phyloP scores from a whole-genome alignment of 768 basidiomycete genomes.

The Pisolithus albus region DNA sequence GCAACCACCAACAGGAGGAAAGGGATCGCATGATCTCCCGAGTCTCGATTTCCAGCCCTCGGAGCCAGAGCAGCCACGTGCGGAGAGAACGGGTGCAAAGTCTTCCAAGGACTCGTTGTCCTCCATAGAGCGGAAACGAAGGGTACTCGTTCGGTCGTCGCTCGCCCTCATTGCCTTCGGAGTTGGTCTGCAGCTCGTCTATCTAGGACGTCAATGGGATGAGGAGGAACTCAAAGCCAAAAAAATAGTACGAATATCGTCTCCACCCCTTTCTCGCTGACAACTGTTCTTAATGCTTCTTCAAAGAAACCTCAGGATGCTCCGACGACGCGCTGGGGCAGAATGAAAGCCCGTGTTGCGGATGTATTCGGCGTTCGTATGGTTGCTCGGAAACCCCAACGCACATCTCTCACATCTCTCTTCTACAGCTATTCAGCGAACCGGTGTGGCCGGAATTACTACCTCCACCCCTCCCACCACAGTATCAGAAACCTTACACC shows the following conservation, averaged over 20 bases:
- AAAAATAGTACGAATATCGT: slow-evolving; percentile 44
- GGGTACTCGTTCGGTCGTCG: slow-evolving; percentile 47
- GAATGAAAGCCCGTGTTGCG: slow-evolving; percentile 54
- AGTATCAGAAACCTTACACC: slow-evolving; percentile 87
- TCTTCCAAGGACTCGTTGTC: slow-evolving; percentile 76
- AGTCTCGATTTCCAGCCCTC: slow-evolving; percentile 63
- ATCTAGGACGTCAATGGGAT: slow-evolving; percentile 77
- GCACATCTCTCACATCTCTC: neutral
- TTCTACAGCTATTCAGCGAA: slow-evolving; percentile 76
- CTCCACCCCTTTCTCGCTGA: neutral
- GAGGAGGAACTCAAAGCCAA: slow-evolving; percentile 59
- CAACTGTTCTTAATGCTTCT: neutral
- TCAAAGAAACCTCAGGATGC: slow-evolving; percentile 51
- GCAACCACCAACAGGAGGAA: slow-evolving; percentile 15
- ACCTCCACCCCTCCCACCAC: slow-evolving; percentile 75
- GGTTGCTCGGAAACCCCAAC: neutral
- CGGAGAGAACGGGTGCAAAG: slow-evolving; percentile 62
- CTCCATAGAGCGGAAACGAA: slow-evolving; percentile 66
- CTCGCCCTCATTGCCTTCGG: slow-evolving; percentile 50
- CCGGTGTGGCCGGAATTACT: slow-evolving; percentile 90
- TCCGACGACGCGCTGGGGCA: slow-evolving; percentile 55
- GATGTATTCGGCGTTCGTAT: slow-evolving; percentile 63
- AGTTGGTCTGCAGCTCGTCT: slow-evolving; percentile 49
- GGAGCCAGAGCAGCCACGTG: slow-evolving; percentile 34
- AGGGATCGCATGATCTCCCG: slow-evolving; percentile 26